Evolutionary conservation across 352 stramenopile genomes (phyloP), one percentile per base, ranked within the genome.

Genomic region (Phytophthora quininea): DNA sequence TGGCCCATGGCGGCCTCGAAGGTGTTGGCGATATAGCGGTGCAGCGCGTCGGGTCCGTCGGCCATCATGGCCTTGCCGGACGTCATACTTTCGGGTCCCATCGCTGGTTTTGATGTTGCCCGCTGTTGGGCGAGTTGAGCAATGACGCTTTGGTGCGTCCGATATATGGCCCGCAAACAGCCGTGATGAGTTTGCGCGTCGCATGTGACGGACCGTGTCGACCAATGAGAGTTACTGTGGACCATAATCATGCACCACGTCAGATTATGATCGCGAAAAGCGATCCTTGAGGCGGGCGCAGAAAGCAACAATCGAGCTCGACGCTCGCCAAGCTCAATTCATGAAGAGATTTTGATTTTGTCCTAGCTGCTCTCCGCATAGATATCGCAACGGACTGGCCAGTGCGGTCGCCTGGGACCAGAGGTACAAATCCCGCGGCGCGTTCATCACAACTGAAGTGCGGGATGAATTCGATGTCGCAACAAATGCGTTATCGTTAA

Each of bases 1-100:
- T 69, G 71, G 14, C 77, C 81, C 0, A 84, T 63, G 11, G 81
- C 63, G 0, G 56, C 56, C 66, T 90, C 73, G 15, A 88, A 63
- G 30, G 59, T 73, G 37, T 64, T 30, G 4, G 75, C 74, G 45
- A 85, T 46, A 35, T 76, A 67, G 10, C 64, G 67, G 54, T 88
- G 76, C 43, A 88, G 64, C 14, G 64, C 63, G 0, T 73, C 32
- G 1, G 80, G 66, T 0, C 80, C 80, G 19, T 82, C 59, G 30
- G 65, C 64, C 64, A 88, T 74, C 50, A 84, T 74, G 42, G 37
- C 54, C 47, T 69, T 58, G 58, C 58, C 62, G 2, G 60, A 74
- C 19, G 62, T 46, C 29, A 68, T 8, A 31, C 51, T 37, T 19
- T 38, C 27, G 4, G 27, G 24, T 9, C 43, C 15, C 15, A 29